These are phyloP conservation scores for Lentinula edodes DNA, from an alignment of 768 basidiomycete genomes.

Conservation along the genomic window DNA sequence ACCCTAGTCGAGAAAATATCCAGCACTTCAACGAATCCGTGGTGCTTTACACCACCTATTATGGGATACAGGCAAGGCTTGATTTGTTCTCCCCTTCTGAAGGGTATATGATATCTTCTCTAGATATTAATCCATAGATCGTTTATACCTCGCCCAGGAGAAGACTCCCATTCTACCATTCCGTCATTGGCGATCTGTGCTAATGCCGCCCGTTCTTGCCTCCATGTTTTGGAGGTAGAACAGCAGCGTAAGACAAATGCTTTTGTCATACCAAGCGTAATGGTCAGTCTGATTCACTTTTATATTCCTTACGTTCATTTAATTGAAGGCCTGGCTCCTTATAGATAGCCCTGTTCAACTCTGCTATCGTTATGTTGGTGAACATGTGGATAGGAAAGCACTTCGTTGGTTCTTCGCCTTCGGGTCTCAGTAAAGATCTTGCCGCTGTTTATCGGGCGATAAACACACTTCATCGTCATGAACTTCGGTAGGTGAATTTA, in stretches of 20 bases:
- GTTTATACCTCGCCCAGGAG: background rate
- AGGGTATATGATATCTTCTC: background rate
- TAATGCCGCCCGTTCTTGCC: conserved; percentile 5
- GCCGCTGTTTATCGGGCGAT: background rate
- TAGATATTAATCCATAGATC: background rate
- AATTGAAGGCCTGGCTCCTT: background rate
- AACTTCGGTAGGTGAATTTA: background rate
- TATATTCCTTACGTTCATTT: background rate
- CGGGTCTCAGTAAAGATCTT: background rate
- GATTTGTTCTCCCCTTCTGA: background rate
- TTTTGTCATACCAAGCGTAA: background rate
- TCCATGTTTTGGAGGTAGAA: conserved; percentile 1
- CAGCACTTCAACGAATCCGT: conserved; percentile 43
- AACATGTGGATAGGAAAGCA: conserved; percentile 2
- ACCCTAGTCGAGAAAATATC: conserved; percentile 31
- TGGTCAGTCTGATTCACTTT: background rate
- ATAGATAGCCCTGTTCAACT: background rate
- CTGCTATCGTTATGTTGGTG: background rate
- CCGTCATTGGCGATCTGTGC: conserved; percentile 4
- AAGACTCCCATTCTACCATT: background rate
- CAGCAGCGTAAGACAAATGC: background rate
- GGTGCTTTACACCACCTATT: conserved; percentile 39
- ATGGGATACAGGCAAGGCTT: conserved; percentile 30
- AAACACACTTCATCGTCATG: background rate
- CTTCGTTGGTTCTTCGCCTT: background rate